Percentiles rank a stretch among this genome's conserved stretches.
These are phyloP conservation scores for Claviceps pazoutovae DNA, from an alignment of 2,329 filamentous ascomycete species.

Conservation along the genomic window DNA sequence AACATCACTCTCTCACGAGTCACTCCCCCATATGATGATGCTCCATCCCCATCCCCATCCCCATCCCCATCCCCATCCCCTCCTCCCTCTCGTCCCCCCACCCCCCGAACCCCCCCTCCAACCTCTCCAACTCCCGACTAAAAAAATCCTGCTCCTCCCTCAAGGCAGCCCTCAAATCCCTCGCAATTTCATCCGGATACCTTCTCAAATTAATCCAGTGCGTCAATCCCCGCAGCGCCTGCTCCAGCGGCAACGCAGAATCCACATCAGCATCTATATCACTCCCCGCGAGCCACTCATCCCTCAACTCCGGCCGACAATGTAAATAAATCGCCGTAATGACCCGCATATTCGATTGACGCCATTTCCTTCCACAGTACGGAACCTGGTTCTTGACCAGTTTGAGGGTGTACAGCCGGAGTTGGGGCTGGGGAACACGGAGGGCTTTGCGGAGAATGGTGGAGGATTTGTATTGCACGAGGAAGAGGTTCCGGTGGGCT, in stretches of 20 bases:
- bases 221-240: conserved; percentile 75
- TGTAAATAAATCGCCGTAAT: conserved; percentile 95
- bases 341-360: conserved; percentile 94
- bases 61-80: conserved; percentile 16
- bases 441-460: conserved; percentile 85
- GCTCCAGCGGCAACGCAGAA: conserved; percentile 80
- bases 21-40: conserved; percentile 14
- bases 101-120: conserved; percentile 34
- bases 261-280: conserved; percentile 92
- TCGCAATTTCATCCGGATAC: conserved; percentile 66
- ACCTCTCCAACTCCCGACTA: conserved; percentile 58
- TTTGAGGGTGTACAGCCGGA: conserved; percentile 90
- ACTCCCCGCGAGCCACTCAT: conserved; percentile 86
- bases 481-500: conserved; percentile 81
- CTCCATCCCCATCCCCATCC: conserved; percentile 18
- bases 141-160: conserved; percentile 71
- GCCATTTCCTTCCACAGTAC: conserved; percentile 96
- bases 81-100: conserved; percentile 27
- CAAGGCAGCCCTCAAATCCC: conserved; percentile 41
- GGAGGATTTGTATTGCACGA: conserved; percentile 91
- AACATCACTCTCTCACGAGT: conserved; percentile 8
- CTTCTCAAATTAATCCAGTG: conserved; percentile 85
- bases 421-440: conserved; percentile 73
- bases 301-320: conserved; percentile 79
- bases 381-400: conserved; percentile 98